A percentile compares a stretch with the other conserved stretches of the same genome.
Conservation (phyloP, 352 stramenopile genomes). For the Phytophthora ramorum region DNA sequence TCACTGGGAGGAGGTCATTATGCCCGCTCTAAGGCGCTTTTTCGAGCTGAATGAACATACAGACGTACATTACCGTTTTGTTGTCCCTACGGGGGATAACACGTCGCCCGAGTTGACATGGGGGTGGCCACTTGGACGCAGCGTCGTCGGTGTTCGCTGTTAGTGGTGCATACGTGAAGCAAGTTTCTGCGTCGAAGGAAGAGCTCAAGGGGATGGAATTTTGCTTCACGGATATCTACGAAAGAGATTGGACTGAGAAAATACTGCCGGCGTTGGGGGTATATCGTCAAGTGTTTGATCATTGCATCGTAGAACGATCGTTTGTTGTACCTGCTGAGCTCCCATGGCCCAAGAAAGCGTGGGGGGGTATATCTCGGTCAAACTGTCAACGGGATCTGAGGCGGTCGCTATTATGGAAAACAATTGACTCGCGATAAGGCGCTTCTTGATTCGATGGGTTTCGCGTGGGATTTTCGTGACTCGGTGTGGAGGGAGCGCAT, state of each 20-base stretch:
- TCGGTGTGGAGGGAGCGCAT: too few species aligned
- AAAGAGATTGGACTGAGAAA: conserved; percentile 49
- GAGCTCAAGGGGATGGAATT: conserved; percentile 48
- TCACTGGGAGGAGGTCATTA: conserved; percentile 30
- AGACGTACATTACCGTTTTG: conserved; percentile 34
- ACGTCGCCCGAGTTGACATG: conserved; percentile 29
- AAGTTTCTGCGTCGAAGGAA: conserved; percentile 27
- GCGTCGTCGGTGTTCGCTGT: conserved; percentile 44
- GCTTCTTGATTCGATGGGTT: too few species aligned
- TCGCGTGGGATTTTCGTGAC: too few species aligned
- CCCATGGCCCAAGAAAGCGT: conserved; percentile 40
- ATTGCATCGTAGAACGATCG: conserved; percentile 33
- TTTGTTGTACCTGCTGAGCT: conserved; percentile 35
- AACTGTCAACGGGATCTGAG: too few species aligned
- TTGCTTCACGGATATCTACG: conserved; percentile 44
- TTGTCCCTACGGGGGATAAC: conserved; percentile 18
- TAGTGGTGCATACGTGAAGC: conserved; percentile 24
- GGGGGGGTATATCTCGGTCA: too few species aligned
- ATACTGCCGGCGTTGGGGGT: conserved; percentile 40
- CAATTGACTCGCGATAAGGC: too few species aligned
- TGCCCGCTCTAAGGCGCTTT: conserved; percentile 39
- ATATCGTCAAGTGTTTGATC: conserved; percentile 29
- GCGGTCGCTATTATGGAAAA: too few species aligned
- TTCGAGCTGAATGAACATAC: conserved; percentile 31
- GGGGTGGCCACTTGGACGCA: conserved; percentile 37